These are phyloP conservation scores for Globisporangium heterothallicum DNA, from an alignment of 352 stramenopile genomes.

Conservation along the genomic window DNA sequence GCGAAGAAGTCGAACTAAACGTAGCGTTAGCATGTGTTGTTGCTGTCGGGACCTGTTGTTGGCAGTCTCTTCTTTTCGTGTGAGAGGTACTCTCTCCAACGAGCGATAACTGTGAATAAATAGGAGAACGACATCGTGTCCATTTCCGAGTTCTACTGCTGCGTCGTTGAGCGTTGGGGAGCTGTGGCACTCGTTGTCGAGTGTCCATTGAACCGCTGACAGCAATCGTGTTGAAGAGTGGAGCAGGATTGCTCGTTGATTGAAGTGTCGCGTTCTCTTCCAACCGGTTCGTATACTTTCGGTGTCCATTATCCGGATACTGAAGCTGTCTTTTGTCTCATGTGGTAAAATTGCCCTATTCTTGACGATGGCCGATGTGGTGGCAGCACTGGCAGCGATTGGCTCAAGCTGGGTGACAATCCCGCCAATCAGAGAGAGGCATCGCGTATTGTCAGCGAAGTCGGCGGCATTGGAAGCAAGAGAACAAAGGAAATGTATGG, in stretches of 20 bases:
- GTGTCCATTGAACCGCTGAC: too few relatives aligned
- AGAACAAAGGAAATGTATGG: background rate
- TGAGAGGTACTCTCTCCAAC: too few relatives aligned
- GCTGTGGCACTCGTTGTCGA: too few relatives aligned
- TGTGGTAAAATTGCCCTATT: background rate
- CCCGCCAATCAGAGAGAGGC: background rate
- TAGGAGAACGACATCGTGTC: background rate
- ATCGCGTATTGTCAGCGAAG: background rate
- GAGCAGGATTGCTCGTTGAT: too few relatives aligned
- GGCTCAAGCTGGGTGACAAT: background rate
- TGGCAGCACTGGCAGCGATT: background rate
- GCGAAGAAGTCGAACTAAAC: conserved; percentile 40
- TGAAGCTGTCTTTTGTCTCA: background rate
- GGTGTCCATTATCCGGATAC: background rate
- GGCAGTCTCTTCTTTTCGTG: background rate
- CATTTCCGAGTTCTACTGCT: background rate
- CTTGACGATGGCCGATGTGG: background rate
- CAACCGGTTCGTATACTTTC: background rate
- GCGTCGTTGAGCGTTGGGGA: too few relatives aligned
- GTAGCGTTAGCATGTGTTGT: conserved; percentile 6
- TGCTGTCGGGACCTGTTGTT: background rate
- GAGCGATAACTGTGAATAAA: background rate
- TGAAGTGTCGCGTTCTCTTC: background rate
- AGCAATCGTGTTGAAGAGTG: too few relatives aligned
- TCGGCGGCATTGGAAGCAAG: background rate